These are phyloP conservation scores for Aspergillus avenaceus DNA, from an alignment of 495 filamentous ascomycete genomes.

Conservation along the genomic window DNA sequence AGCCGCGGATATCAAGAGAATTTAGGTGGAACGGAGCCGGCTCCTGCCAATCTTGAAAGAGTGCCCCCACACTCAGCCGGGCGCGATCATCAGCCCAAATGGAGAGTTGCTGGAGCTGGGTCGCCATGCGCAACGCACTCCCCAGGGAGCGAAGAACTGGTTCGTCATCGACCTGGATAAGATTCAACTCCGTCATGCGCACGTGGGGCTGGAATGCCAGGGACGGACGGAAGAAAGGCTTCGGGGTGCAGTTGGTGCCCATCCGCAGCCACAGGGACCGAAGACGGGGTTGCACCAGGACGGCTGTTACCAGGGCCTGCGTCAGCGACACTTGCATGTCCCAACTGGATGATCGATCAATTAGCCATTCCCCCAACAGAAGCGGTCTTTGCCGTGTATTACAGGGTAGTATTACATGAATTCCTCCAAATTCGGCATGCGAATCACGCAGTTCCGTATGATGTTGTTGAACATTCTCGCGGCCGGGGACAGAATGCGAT, in stretches of 20 bases:
- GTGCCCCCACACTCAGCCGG: neutral
- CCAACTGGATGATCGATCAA: neutral
- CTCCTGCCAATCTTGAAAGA: neutral
- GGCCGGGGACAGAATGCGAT: neutral
- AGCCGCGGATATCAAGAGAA: neutral
- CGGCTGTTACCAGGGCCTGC: neutral
- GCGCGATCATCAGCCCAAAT: neutral
- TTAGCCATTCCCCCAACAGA: neutral
- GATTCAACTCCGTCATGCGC: neutral
- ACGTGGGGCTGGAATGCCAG: neutral
- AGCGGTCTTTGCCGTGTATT: neutral
- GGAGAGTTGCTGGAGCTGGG: neutral
- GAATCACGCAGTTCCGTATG: neutral
- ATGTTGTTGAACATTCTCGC: neutral
- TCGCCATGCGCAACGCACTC: neutral
- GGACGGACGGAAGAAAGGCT: constrained; percentile 1
- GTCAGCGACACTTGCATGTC: constrained; percentile 1
- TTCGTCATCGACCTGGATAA: neutral
- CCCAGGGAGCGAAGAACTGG: neutral
- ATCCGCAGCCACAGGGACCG: neutral
- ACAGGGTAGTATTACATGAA: neutral
- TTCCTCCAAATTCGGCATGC: neutral
- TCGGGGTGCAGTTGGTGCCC: constrained; percentile 3
- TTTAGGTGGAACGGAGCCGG: neutral
- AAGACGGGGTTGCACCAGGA: neutral